These are phyloP conservation scores for Claviceps purpurea DNA, from an alignment of 2,329 filamentous ascomycete species.

Conservation along the genomic window DNA sequence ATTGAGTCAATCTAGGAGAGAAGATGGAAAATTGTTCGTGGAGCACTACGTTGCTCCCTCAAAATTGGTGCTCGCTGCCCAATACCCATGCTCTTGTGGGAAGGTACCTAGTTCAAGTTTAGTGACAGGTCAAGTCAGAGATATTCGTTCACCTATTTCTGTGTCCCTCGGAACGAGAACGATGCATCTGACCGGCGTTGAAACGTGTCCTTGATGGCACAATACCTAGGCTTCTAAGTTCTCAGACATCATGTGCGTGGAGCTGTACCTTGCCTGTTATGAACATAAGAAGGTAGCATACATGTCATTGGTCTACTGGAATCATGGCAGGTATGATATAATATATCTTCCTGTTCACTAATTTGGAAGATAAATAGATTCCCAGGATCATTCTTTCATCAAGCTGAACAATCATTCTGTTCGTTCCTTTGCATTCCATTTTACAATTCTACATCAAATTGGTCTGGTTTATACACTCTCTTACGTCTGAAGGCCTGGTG, in stretches of 20 bases:
- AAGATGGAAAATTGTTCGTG: no score
- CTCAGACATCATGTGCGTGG: background rate
- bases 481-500: background rate
- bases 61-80: no score
- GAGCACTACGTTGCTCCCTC: no score
- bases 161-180: background rate
- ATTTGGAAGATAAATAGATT: background rate
- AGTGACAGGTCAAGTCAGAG: no score
- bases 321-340: background rate
- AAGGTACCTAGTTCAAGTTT: no score
- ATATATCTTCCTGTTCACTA: background rate
- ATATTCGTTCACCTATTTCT: no score
- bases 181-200: background rate
- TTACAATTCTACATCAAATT: background rate
- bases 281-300: background rate
- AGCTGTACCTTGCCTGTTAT: background rate
- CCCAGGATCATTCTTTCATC: background rate
- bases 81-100: no score
- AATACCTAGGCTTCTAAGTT: background rate
- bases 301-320: background rate
- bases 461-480: background rate
- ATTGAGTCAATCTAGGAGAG: no score
- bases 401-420: background rate
- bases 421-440: background rate
- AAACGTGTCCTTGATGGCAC: background rate